Evolutionary conservation across 495 filamentous ascomycete genomes (phyloP).

Genomic region (Xylaria nigripes): DNA sequence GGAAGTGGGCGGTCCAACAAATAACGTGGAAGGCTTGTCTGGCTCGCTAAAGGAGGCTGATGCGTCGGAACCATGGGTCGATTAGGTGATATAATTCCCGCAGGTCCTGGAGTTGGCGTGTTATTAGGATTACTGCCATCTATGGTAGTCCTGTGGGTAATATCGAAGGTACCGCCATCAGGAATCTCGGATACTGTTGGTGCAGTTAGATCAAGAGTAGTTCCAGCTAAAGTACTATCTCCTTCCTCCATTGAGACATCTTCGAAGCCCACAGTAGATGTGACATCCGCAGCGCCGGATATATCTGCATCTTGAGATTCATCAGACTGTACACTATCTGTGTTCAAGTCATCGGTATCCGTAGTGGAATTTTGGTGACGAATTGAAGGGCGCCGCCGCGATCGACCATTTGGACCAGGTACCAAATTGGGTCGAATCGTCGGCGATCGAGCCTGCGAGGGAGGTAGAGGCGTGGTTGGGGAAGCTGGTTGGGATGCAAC

Average conservation of each 20-base stretch:
- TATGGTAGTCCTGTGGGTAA: conserved; percentile 79
- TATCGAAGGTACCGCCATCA: conserved; percentile 87
- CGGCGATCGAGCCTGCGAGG: conserved; percentile 44
- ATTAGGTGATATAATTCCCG: conserved; percentile 68
- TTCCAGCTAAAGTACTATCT: conserved; percentile 66
- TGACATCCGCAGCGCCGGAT: conserved; percentile 70
- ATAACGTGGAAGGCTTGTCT: conserved; percentile 58
- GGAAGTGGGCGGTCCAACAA: conserved; percentile 61
- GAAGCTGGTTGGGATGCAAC: conserved; percentile 85
- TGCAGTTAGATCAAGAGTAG: conserved; percentile 64
- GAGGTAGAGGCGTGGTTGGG: conserved; percentile 80
- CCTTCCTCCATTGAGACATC: conserved; percentile 69
- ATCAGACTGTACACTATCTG: conserved; percentile 66
- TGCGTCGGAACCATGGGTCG: conserved; percentile 66
- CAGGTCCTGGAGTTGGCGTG: conserved; percentile 44
- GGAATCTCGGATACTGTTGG: conserved; percentile 74
- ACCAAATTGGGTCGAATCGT: conserved; percentile 45
- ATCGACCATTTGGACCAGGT: conserved; percentile 33
- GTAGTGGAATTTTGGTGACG: conserved; percentile 80
- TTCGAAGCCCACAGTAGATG: conserved; percentile 68
- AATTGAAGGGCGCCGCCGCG: conserved; percentile 64
- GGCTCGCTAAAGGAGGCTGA: conserved; percentile 57
- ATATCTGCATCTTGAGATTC: conserved; percentile 55
- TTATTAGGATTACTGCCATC: conserved; percentile 80
- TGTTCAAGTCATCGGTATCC: conserved; percentile 75